Conservation (phyloP, 2,329 filamentous ascomycete genomes). For the Tolypocladium tundrense region DNA sequence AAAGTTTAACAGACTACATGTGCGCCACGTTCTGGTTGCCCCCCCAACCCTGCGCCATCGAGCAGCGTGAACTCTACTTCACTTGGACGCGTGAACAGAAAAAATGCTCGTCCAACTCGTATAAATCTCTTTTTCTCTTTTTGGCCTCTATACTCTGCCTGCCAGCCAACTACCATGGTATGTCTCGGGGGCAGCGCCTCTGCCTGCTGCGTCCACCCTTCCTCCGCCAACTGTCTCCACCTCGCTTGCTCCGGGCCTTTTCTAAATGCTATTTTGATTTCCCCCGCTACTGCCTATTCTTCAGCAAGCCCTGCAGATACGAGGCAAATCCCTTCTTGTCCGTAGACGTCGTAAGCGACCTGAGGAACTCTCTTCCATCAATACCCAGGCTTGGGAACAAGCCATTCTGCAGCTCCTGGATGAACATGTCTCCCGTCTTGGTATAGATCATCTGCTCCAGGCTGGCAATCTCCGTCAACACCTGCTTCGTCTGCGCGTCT, state of each 20-base stretch:
- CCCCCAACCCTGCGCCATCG: neutral
- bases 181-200: neutral
- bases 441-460: constrained; percentile 83
- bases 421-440: constrained; percentile 78
- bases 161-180: neutral
- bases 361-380: constrained; percentile 49
- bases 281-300: constrained; percentile 25
- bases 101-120: neutral
- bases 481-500: constrained; percentile 81
- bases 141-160: neutral
- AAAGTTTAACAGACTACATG: neutral
- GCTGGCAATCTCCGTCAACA: constrained; percentile 76
- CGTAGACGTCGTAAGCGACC: constrained; percentile 44
- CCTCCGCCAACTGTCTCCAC: neutral
- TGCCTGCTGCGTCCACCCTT: neutral
- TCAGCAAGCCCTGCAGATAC: constrained; percentile 52
- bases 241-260: neutral
- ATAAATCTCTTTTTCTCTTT: neutral
- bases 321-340: constrained; percentile 53
- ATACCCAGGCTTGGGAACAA: constrained; percentile 58
- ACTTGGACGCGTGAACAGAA: neutral
- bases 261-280: neutral
- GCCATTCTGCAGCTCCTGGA: constrained; percentile 53
- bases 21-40: neutral
- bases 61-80: no score